Evolutionary conservation across 805 yeast genomes (phyloP).

Genomic region (Osmozyma mogii): DNA sequence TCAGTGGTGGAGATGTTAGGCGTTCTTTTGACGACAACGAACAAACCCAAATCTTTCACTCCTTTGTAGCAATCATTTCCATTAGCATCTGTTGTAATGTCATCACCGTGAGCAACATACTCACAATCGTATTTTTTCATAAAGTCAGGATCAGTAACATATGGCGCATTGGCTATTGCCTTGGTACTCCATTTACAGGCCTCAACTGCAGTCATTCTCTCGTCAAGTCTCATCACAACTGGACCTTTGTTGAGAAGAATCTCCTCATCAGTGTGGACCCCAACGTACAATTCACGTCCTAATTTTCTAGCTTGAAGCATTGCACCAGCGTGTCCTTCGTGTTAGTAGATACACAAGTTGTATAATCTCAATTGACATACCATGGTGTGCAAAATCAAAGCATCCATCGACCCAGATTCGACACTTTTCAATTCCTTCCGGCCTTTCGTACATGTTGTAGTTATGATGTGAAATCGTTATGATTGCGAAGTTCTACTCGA

Average conservation of each 20-base stretch:
- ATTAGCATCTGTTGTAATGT: slow-evolving; percentile 90
- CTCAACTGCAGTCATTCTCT: slow-evolving; percentile 75
- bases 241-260: slow-evolving; percentile 82
- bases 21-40: slow-evolving; percentile 87
- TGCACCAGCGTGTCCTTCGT: slow-evolving; percentile 84
- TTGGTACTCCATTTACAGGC: slow-evolving; percentile 85
- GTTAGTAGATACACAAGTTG: slow-evolving; percentile 21
- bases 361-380: slow-evolving; percentile 26
- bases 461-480: too few species aligned
- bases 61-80: slow-evolving; percentile 88
- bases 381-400: slow-evolving; percentile 96
- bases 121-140: slow-evolving; percentile 69
- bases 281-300: slow-evolving; percentile 71
- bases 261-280: slow-evolving; percentile 89
- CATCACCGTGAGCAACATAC: slow-evolving; percentile 98
- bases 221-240: slow-evolving; percentile 80
- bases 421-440: slow-evolving; percentile 34
- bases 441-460: slow-evolving; percentile 32
- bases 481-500: too few species aligned
- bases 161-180: slow-evolving; percentile 76
- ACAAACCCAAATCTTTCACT: slow-evolving; percentile 79
- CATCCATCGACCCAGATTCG: slow-evolving; percentile 97
- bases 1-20: slow-evolving; percentile 94
- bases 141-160: slow-evolving; percentile 79
- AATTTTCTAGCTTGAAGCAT: slow-evolving; percentile 85